A percentile compares a stretch with the other conserved stretches of the same genome.
Conservation (phyloP, 768 basidiomycete species). For the Cantharellus cinnabarinus region DNA sequence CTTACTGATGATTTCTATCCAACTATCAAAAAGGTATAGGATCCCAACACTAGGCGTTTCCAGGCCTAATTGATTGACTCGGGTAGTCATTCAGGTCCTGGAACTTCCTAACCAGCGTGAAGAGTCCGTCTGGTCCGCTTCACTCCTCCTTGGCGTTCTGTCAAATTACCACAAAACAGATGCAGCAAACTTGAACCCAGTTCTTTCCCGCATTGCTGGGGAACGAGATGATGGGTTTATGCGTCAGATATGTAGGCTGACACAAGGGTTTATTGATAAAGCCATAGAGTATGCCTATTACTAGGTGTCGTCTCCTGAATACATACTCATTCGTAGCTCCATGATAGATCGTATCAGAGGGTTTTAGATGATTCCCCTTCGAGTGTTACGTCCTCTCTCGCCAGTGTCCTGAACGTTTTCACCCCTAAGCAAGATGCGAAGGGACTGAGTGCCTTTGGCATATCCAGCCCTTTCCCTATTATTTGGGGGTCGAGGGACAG, state of each 20-base stretch:
- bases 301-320: not conserved
- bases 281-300: conserved; percentile 27
- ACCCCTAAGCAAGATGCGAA: too few species aligned
- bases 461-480: too few species aligned
- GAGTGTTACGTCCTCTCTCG: conserved; percentile 29
- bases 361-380: conserved; percentile 33
- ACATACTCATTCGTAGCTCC: not conserved
- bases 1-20: conserved; percentile 42
- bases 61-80: not conserved
- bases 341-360: conserved; percentile 32
- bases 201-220: conserved; percentile 31
- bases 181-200: conserved; percentile 47
- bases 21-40: conserved; percentile 26
- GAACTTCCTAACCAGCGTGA: conserved; percentile 25
- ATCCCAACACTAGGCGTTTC: not conserved
- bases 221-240: conserved; percentile 31
- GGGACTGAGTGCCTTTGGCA: too few species aligned
- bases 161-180: conserved; percentile 57
- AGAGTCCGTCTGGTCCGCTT: conserved; percentile 31
- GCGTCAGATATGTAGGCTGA: conserved; percentile 36
- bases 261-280: conserved; percentile 30
- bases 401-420: not conserved
- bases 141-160: conserved; percentile 37
- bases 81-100: conserved; percentile 5
- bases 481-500: too few species aligned